Conservation (phyloP, 805 yeast species). For the Ogataea philodendri region DNA sequence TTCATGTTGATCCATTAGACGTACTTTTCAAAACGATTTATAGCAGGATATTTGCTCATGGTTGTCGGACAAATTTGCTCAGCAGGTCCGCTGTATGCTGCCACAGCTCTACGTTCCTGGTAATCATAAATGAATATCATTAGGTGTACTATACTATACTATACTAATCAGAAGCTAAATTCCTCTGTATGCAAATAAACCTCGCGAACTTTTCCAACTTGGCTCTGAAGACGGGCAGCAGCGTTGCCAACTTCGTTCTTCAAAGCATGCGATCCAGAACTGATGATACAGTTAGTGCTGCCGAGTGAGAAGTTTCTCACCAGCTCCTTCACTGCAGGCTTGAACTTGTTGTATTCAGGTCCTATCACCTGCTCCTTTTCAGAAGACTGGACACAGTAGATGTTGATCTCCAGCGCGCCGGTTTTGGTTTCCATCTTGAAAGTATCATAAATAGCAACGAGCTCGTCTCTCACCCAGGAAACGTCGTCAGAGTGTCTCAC, state of each 20-base stretch:
- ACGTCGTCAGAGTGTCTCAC: slow-evolving; percentile 35
- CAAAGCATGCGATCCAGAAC: slow-evolving; percentile 46
- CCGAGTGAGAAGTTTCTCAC: slow-evolving; percentile 28
- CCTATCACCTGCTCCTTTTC: neutral
- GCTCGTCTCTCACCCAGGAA: slow-evolving; percentile 43
- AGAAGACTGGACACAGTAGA: slow-evolving; percentile 12
- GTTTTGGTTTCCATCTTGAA: slow-evolving; percentile 33
- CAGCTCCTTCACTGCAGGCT: slow-evolving; percentile 17
- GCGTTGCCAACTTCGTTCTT: slow-evolving; percentile 39
- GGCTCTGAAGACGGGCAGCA: slow-evolving; percentile 42
- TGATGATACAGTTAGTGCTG: slow-evolving; percentile 40
- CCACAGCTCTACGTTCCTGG: too few relatives aligned
- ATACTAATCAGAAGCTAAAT: slow-evolving; percentile 46
- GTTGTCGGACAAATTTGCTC: too few relatives aligned
- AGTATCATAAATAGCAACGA: too few relatives aligned
- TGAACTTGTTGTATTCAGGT: slow-evolving; percentile 9
- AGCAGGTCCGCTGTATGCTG: too few relatives aligned
- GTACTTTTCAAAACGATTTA: too few relatives aligned
- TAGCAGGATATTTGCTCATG: too few relatives aligned
- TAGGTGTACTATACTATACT: too few relatives aligned
- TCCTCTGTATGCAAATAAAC: slow-evolving; percentile 51
- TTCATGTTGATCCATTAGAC: slow-evolving; percentile 9
- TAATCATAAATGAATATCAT: too few relatives aligned
- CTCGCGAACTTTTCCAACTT: slow-evolving; percentile 38
- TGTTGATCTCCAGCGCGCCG: slow-evolving; percentile 20